Percentiles rank a stretch among this genome's conserved stretches.
Conservation (phyloP, 2,329 filamentous ascomycete genomes). For the Alternaria panax region DNA sequence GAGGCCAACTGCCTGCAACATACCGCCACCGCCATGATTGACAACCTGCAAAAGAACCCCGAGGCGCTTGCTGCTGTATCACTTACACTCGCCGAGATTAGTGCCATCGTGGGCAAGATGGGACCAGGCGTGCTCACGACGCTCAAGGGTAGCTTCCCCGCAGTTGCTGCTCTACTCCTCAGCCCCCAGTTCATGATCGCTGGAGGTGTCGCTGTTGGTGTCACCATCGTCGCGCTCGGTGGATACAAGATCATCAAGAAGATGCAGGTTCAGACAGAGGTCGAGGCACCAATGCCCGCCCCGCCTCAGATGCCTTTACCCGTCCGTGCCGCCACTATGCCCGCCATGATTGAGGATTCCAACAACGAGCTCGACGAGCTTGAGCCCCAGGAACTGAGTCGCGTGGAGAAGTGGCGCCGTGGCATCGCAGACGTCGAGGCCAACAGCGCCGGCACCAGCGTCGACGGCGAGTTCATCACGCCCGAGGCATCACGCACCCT, state of each 20-base stretch:
- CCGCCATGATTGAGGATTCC: constrained; percentile 12
- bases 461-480: constrained; percentile 72
- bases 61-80: constrained; percentile 94
- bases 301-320: constrained; percentile 19
- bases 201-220: constrained; percentile 84
- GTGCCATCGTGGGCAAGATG: constrained; percentile 80
- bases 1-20: constrained; percentile 91
- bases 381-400: constrained; percentile 62
- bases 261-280: constrained; percentile 63
- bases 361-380: constrained; percentile 62
- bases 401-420: constrained; percentile 69
- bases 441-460: constrained; percentile 64
- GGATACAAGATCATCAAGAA: constrained; percentile 97
- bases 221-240: constrained; percentile 95
- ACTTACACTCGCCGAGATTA: constrained; percentile 89
- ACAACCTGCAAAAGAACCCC: constrained; percentile 80
- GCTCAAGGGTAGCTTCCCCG: constrained; percentile 82
- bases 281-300: constrained; percentile 26
- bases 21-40: constrained; percentile 81
- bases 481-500: constrained; percentile 60
- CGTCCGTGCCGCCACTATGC: constrained; percentile 18
- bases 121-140: constrained; percentile 78
- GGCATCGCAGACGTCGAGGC: constrained; percentile 67
- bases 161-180: constrained; percentile 83
- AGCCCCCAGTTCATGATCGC: constrained; percentile 95